Evolutionary conservation across 352 stramenopile species (phyloP), one percentile per base, ranked within the genome.

Genomic region (Phytopythium litorale): DNA sequence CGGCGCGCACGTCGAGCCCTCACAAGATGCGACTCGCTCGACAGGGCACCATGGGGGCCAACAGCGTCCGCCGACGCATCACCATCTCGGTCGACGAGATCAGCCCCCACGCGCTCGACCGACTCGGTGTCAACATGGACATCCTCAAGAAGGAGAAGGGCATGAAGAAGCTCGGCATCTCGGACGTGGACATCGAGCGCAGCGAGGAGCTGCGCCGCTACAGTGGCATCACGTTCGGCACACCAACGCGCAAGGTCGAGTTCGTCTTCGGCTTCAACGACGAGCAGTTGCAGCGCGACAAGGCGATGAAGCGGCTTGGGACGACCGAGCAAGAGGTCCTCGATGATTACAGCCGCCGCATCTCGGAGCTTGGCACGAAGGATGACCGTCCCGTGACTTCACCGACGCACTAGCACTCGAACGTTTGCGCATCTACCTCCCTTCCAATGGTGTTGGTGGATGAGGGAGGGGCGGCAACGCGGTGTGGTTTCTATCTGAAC

Each of bases 111-210:
- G 75, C 77, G 3, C 65, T 88, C 7, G 73, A 83, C 56, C 75
- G 76, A 40, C 75, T 88, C 37, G 81, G 81, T 33, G 79, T 90
- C n/a, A 81, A 81, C 48, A 11, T 64, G 0, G 80, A 88, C 32
- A 84, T 86, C 9, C 62, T 89, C 63, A 82, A 81, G 60, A 83
- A 88, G 35, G 81, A 90, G 57, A 90, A 88, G 32, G 76, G 77
- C 25, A 88, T 90, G 81, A 86, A 88, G 65, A 90, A 90, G 61
- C 68, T 90, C 30, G 79, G 81, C 11, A 88, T 88, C 63, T 88
- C 72, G 55, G 81, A 90, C 58, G 67, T 80, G 32, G 79, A 88
- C 61, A 84, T 89, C 37, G 48, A 64, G 25, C 73, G 63, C 50
- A 72, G 76, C 57, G 76, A 88, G 50, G 73, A 85, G 35, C 62